Evolutionary conservation across 2,329 filamentous ascomycete species (phyloP).

Genomic region (Exophiala oligosperma): DNA sequence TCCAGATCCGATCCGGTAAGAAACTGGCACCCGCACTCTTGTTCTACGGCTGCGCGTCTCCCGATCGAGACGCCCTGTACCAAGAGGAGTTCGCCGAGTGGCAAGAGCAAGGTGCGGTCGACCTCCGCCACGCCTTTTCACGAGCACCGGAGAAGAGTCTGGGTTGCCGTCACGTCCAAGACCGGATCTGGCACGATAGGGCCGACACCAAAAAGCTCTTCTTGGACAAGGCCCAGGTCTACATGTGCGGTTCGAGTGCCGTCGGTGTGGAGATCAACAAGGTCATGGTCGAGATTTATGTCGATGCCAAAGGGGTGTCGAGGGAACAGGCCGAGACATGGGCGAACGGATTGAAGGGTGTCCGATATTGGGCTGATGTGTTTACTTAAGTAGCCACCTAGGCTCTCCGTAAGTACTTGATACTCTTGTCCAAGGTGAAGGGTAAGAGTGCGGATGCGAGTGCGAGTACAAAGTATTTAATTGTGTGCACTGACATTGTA

Average conservation of each 20-base stretch:
- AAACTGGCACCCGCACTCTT: slow-evolving; percentile 36
- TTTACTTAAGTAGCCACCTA: background rate
- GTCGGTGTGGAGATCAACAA: slow-evolving; percentile 8
- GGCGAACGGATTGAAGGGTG: slow-evolving; percentile 6
- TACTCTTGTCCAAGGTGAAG: too few relatives aligned
- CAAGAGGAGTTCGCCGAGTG: slow-evolving; percentile 50
- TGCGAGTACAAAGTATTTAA: too few relatives aligned
- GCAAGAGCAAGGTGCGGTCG: slow-evolving; percentile 42
- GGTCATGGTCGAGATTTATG: slow-evolving; percentile 6
- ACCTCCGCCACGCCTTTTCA: slow-evolving; percentile 2
- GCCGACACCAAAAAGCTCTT: slow-evolving; percentile 1
- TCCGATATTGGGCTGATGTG: slow-evolving; percentile 8
- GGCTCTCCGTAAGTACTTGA: too few relatives aligned
- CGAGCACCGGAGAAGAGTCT: slow-evolving; percentile 1
- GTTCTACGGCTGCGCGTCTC: slow-evolving; percentile 39
- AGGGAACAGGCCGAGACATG: background rate
- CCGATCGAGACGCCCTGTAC: slow-evolving; percentile 38
- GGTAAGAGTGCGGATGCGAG: too few relatives aligned
- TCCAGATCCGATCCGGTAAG: slow-evolving; percentile 11
- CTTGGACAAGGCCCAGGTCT: background rate
- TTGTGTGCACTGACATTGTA: too few relatives aligned
- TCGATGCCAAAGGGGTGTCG: slow-evolving; percentile 4
- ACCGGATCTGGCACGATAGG: slow-evolving; percentile 9
- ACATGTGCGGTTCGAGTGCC: slow-evolving; percentile 9
- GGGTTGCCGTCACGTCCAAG: slow-evolving; percentile 9